These are phyloP conservation scores for Phyllosticta citribraziliensis DNA, from an alignment of 2,329 filamentous ascomycete genomes.

Conservation along the genomic window DNA sequence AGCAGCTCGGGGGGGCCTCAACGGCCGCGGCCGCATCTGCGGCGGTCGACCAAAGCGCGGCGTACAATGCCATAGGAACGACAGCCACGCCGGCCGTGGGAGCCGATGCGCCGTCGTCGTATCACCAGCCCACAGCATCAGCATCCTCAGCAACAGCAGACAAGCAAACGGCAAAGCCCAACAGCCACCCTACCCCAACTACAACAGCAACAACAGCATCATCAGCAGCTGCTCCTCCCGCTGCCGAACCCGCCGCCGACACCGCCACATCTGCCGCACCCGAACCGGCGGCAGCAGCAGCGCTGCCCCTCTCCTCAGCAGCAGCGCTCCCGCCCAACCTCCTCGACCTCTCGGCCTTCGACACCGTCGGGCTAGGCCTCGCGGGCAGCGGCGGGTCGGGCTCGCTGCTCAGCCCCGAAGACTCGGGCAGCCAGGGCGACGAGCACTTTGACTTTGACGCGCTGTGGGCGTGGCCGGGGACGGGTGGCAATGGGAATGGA, in stretches of 20 bases:
- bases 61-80: slow-evolving; percentile 21
- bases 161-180: neutral
- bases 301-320: slow-evolving; percentile 18
- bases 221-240: slow-evolving; percentile 18
- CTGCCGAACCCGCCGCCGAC: slow-evolving; percentile 1
- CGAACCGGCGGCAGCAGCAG: neutral
- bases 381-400: neutral
- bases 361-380: slow-evolving; percentile 18
- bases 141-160: neutral
- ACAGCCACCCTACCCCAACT: neutral
- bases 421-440: slow-evolving; percentile 21
- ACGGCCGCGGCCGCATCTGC: neutral
- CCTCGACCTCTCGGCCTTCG: slow-evolving; percentile 28
- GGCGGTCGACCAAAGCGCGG: neutral
- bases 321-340: slow-evolving; percentile 14
- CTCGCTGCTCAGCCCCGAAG: slow-evolving; percentile 20
- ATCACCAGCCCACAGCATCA: neutral
- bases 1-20: neutral
- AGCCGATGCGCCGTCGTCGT: slow-evolving; percentile 5
- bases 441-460: slow-evolving; percentile 34
- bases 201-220: slow-evolving; percentile 1
- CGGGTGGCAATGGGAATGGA: slow-evolving; percentile 22
- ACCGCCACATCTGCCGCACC: slow-evolving; percentile 5
- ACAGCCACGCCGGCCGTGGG: slow-evolving; percentile 8
- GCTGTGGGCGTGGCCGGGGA: slow-evolving; percentile 31